Conservation (phyloP, 2,329 filamentous ascomycete genomes). For the Claviceps sp. region DNA sequence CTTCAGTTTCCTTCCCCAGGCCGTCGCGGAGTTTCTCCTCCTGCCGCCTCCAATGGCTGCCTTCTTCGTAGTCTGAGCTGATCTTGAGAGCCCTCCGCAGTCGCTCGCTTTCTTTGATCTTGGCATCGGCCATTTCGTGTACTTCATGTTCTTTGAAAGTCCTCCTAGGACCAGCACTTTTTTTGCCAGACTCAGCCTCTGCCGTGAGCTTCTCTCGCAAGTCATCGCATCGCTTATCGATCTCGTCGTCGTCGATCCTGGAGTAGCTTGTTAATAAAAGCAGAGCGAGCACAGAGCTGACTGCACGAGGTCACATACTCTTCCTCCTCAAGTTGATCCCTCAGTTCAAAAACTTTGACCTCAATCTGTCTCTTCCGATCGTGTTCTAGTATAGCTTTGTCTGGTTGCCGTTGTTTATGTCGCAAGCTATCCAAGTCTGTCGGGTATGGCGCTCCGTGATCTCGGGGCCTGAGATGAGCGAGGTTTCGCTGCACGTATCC, state of each 20-base stretch:
- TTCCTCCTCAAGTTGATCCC: constrained; percentile 86
- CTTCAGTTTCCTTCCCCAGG: constrained; percentile 24
- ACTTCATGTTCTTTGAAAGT: constrained; percentile 84
- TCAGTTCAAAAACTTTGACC: constrained; percentile 81
- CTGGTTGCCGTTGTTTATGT: constrained; percentile 71
- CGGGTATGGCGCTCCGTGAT: constrained; percentile 64
- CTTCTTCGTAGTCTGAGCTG: constrained; percentile 72
- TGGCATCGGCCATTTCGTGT: constrained; percentile 89
- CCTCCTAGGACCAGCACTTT: constrained; percentile 22
- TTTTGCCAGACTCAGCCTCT: constrained; percentile 23
- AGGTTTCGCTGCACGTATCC: constrained; percentile 96
- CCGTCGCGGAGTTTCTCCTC: constrained; percentile 50
- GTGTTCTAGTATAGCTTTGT: constrained; percentile 87
- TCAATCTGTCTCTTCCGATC: constrained; percentile 85
- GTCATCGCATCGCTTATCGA: constrained; percentile 49
- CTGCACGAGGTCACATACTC: constrained; percentile 33
- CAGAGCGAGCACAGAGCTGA: background rate
- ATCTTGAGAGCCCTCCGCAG: constrained; percentile 79
- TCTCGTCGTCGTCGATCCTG: constrained; percentile 77
- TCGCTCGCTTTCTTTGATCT: constrained; percentile 88
- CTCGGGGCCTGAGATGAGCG: constrained; percentile 74
- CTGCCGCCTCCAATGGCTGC: constrained; percentile 72
- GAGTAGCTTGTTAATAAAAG: constrained; percentile 6
- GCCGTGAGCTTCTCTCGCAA: constrained; percentile 27
- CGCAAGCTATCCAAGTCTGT: constrained; percentile 54